These are phyloP conservation scores for Akanthomyces lecanii DNA, from an alignment of 2,329 filamentous ascomycete species.

Conservation along the genomic window DNA sequence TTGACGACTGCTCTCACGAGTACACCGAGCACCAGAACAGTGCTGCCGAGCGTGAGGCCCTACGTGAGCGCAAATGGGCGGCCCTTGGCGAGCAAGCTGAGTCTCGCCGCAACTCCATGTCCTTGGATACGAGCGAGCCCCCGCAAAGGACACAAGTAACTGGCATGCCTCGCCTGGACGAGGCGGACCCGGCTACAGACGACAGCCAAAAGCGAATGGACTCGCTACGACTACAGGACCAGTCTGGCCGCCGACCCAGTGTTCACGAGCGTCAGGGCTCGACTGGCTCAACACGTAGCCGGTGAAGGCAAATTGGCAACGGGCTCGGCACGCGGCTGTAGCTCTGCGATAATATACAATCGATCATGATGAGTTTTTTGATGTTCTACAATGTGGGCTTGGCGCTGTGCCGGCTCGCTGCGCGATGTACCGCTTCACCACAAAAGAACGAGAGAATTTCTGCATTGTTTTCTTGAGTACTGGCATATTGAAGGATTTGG, in stretches of 20 bases:
- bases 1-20: constrained; percentile 97
- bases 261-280: constrained; percentile 59
- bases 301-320: constrained; percentile 32
- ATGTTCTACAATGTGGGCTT: background rate
- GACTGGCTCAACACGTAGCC: constrained; percentile 49
- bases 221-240: constrained; percentile 85
- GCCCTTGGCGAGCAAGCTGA: constrained; percentile 76
- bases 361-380: background rate
- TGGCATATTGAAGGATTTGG: background rate
- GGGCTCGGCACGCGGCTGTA: background rate
- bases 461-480: constrained; percentile 10
- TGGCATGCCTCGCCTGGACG: constrained; percentile 57
- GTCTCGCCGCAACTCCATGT: constrained; percentile 50
- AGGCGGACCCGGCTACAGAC: constrained; percentile 73
- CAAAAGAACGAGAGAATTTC: background rate
- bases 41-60: constrained; percentile 76
- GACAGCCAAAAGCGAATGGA: constrained; percentile 85
- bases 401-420: background rate
- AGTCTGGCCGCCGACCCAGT: constrained; percentile 52
- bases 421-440: background rate
- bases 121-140: constrained; percentile 28
- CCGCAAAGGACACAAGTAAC: constrained; percentile 36
- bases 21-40: constrained; percentile 96
- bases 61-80: constrained; percentile 85
- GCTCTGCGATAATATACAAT: constrained; percentile 8